phyloP scores from a whole-genome alignment of 805 yeast species.

The Wickerhamomyces rabaulensis region DNA sequence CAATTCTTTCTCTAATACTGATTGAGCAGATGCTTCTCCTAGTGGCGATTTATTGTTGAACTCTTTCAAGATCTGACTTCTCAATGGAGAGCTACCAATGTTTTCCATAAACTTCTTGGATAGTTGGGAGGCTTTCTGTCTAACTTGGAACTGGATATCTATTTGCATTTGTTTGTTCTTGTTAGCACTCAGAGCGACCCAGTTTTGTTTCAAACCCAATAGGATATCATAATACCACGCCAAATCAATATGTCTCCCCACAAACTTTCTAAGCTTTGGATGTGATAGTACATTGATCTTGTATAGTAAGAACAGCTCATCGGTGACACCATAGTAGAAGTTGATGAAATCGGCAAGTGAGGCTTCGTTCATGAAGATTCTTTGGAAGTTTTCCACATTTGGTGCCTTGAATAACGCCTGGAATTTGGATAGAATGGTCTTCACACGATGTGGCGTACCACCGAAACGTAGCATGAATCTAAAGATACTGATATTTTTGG shows the following conservation, averaged over 20 bases:
- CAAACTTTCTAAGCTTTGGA: constrained; percentile 31
- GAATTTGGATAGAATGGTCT: constrained; percentile 32
- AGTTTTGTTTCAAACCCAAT: constrained; percentile 48
- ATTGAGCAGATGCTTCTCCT: constrained; percentile 2
- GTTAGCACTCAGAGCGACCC: constrained; percentile 36
- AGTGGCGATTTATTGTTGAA: constrained; percentile 19
- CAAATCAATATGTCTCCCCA: constrained; percentile 52
- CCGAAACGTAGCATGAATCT: constrained; percentile 71
- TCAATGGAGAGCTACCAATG: constrained; percentile 23
- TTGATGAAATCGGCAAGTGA: constrained; percentile 48
- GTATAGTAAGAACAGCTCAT: constrained; percentile 54
- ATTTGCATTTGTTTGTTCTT: constrained; percentile 46
- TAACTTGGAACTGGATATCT: constrained; percentile 57
- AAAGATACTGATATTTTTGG: constrained; percentile 45
- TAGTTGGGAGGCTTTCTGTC: constrained; percentile 42
- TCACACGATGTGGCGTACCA: constrained; percentile 55
- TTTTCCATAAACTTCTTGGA: constrained; percentile 32
- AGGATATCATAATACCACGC: constrained; percentile 69
- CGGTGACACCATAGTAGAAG: constrained; percentile 59
- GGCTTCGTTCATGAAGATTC: constrained; percentile 36
- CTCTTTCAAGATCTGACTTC: constrained; percentile 27
- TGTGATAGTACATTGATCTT: constrained; percentile 45
- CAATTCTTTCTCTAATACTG: constrained; percentile 23
- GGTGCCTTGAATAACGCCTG: constrained; percentile 15
- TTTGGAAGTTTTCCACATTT: constrained; percentile 17